phyloP scores from a whole-genome alignment of 371 early-diverging fungal species.

The Parasitella parasitica region DNA sequence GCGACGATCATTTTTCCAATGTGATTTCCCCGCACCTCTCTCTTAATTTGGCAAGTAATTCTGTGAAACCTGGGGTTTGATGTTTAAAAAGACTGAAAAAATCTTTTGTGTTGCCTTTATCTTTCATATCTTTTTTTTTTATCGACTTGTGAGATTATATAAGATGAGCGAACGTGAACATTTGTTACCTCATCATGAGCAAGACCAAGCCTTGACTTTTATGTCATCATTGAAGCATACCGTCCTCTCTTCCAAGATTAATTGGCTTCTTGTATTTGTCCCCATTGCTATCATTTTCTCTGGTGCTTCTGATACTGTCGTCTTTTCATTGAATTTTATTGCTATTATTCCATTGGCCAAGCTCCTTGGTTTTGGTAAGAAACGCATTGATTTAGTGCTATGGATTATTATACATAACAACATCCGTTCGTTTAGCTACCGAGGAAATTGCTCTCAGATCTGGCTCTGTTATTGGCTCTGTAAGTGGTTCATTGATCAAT shows the following conservation, averaged over 20 bases:
- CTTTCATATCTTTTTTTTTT: too few species aligned
- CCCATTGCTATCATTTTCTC: constrained; percentile 79
- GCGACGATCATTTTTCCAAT: too few species aligned
- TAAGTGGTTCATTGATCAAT: constrained; percentile 9
- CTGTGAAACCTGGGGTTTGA: too few species aligned
- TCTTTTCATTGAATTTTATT: constrained; percentile 87
- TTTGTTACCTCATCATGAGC: constrained; percentile 19
- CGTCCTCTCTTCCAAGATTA: constrained; percentile 52
- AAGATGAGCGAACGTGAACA: constrained; percentile 35
- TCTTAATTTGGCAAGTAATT: too few species aligned
- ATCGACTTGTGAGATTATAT: constrained; percentile 2
- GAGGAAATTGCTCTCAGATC: constrained; percentile 32
- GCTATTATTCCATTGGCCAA: constrained; percentile 93
- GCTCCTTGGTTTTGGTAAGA: constrained; percentile 48
- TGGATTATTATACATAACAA: not conserved
- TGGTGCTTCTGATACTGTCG: constrained; percentile 28
- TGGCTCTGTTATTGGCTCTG: constrained; percentile 41
- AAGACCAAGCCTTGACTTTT: constrained; percentile 27
- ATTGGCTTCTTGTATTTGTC: constrained; percentile 69
- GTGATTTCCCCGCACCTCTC: too few species aligned
- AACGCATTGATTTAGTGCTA: not conserved
- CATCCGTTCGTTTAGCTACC: constrained; percentile 26
- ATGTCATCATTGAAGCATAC: constrained; percentile 36
- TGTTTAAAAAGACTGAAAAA: too few species aligned
- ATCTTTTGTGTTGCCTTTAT: too few species aligned